Evolutionary conservation across 495 filamentous ascomycete genomes (phyloP).

Genomic region (Penicillium bialowiezense): DNA sequence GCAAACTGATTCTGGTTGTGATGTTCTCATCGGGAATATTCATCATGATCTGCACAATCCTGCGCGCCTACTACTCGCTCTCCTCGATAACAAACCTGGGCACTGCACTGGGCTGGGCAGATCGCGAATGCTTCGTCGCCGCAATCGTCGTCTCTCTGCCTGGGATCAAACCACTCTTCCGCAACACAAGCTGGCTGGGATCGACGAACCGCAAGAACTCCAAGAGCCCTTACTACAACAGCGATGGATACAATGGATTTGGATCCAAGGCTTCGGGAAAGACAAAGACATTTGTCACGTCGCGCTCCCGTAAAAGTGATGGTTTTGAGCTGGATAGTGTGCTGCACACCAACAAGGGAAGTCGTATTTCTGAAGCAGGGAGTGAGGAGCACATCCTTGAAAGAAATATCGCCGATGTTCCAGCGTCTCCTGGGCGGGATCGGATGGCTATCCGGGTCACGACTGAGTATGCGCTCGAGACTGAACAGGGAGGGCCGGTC

Average conservation of each 20-base stretch:
- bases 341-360: background rate
- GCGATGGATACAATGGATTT: conserved; percentile 9
- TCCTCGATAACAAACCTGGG: conserved; percentile 16
- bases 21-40: conserved; percentile 28
- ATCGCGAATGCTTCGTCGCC: conserved; percentile 24
- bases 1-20: conserved; percentile 20
- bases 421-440: background rate
- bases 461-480: conserved; percentile 11
- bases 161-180: conserved; percentile 26
- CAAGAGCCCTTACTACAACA: conserved; percentile 8
- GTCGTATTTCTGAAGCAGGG: background rate
- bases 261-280: conserved; percentile 10
- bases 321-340: conserved; percentile 8
- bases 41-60: conserved; percentile 27
- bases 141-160: conserved; percentile 23
- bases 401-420: background rate
- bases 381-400: conserved; percentile 10
- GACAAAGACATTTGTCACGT: conserved; percentile 11
- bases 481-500: background rate
- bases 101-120: conserved; percentile 21
- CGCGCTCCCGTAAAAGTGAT: background rate
- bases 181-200: conserved; percentile 18
- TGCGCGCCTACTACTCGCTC: conserved; percentile 25
- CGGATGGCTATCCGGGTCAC: conserved; percentile 15
- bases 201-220: conserved; percentile 8